Conservation (phyloP, 495 filamentous ascomycete genomes). For the Trichoderma gamsii region DNA sequence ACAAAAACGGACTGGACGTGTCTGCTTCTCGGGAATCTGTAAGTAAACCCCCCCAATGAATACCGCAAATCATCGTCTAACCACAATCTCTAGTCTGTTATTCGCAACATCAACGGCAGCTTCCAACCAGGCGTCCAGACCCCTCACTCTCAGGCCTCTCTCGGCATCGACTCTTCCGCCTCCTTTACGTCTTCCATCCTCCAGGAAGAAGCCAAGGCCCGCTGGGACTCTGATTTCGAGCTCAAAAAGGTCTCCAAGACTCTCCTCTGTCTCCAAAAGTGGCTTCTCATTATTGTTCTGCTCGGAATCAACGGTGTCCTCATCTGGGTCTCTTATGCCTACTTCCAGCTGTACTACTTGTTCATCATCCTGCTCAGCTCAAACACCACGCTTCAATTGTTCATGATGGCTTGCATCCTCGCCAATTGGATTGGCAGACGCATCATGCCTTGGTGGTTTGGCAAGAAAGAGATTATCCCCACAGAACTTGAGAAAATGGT, state of each 20-base stretch:
- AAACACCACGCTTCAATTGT: slow-evolving; percentile 14
- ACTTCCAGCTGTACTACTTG: slow-evolving; percentile 15
- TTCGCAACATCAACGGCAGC: not conserved
- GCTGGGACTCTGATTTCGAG: slow-evolving; percentile 16
- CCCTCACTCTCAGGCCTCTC: not conserved
- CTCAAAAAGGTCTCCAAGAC: slow-evolving; percentile 16
- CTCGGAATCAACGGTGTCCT: slow-evolving; percentile 4
- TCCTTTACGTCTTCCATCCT: slow-evolving; percentile 15
- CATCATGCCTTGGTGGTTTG: slow-evolving; percentile 6
- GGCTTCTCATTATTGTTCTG: not conserved
- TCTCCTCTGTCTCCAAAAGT: slow-evolving; percentile 16
- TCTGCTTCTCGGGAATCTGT: not conserved
- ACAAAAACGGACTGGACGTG: not conserved
- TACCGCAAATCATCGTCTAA: not conserved
- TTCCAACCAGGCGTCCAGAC: not conserved
- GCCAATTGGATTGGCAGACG: not conserved
- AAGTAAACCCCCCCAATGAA: not conserved
- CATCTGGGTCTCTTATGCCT: not conserved
- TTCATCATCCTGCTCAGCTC: slow-evolving; percentile 16
- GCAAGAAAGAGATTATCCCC: slow-evolving; percentile 22
- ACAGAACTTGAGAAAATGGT: slow-evolving; percentile 26
- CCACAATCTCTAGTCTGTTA: not conserved
- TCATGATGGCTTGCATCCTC: slow-evolving; percentile 17
- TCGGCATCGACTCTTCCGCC: not conserved
- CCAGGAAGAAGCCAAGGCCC: slow-evolving; percentile 14